Percentiles rank a stretch among this genome's conserved stretches.
phyloP scores from a whole-genome alignment of 2,329 filamentous ascomycete species.

The Didymella sp. region DNA sequence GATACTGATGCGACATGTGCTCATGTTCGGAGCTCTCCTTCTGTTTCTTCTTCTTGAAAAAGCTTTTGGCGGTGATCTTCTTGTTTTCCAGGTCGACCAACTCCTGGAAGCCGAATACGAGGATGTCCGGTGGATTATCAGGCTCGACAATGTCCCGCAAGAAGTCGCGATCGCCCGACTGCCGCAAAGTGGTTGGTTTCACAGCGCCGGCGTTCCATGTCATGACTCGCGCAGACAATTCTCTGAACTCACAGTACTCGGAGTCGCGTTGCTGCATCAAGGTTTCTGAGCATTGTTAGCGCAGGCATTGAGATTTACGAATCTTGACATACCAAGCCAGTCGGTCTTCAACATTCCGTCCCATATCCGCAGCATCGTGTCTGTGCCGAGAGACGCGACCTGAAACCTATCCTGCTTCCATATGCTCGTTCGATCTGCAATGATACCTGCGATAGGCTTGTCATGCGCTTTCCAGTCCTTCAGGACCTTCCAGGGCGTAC shows the following conservation, averaged over 20 bases:
- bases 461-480: constrained; percentile 97
- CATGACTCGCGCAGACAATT: constrained; percentile 79
- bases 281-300: constrained; percentile 60
- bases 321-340: constrained; percentile 70
- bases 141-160: constrained; percentile 79
- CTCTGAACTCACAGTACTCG: constrained; percentile 84
- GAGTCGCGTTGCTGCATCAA: constrained; percentile 85
- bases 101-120: constrained; percentile 97
- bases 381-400: constrained; percentile 84
- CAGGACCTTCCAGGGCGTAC: constrained; percentile 84
- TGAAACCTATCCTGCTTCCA: constrained; percentile 86
- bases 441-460: constrained; percentile 77
- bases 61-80: constrained; percentile 92
- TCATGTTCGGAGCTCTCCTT: constrained; percentile 87
- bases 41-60: constrained; percentile 78
- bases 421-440: constrained; percentile 79
- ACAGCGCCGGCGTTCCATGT: constrained; percentile 98
- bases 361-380: constrained; percentile 86
- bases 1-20: constrained; percentile 95
- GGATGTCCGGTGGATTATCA: constrained; percentile 82
- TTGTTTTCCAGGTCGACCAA: constrained; percentile 98
- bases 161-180: constrained; percentile 76
- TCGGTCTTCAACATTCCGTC: constrained; percentile 93
- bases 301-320: background rate
- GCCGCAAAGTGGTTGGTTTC: constrained; percentile 81